phyloP scores from a whole-genome alignment of 2,329 filamentous ascomycete genomes.

The Paecilomyces sp. region DNA sequence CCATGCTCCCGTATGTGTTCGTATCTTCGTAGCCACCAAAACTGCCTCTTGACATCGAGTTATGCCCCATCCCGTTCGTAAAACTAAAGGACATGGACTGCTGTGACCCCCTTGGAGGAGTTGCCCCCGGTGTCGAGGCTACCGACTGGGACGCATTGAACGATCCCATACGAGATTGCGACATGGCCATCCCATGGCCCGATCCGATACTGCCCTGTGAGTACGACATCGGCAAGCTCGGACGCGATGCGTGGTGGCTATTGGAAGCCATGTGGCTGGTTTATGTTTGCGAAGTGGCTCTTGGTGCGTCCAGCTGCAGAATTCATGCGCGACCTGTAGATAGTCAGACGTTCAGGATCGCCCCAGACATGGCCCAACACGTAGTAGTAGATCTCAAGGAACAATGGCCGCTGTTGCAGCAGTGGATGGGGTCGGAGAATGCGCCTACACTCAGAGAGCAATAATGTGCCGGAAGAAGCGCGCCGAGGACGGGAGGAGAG shows the following conservation, averaged over 20 bases:
- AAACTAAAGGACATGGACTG: slow-evolving; percentile 36
- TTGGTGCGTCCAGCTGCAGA: slow-evolving; percentile 1
- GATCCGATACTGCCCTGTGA: slow-evolving; percentile 33
- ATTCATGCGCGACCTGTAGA: slow-evolving; percentile 1
- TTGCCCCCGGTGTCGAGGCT: slow-evolving; percentile 38
- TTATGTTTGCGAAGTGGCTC: slow-evolving; percentile 1
- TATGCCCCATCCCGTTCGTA: slow-evolving; percentile 28
- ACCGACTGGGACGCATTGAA: slow-evolving; percentile 40
- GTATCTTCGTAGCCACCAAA: slow-evolving; percentile 35
- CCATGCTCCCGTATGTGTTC: slow-evolving; percentile 32
- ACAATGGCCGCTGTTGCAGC: not conserved
- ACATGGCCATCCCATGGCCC: slow-evolving; percentile 29
- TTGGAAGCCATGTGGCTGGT: slow-evolving; percentile 22
- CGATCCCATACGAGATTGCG: slow-evolving; percentile 33
- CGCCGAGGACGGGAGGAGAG: slow-evolving; percentile 20
- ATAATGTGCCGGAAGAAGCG: slow-evolving; percentile 12
- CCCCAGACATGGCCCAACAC: not conserved
- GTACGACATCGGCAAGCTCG: slow-evolving; percentile 28
- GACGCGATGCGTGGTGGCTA: slow-evolving; percentile 20
- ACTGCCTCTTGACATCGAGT: slow-evolving; percentile 20
- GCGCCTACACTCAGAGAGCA: not conserved
- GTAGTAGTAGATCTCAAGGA: not conserved
- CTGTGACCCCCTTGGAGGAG: slow-evolving; percentile 36
- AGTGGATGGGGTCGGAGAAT: not conserved
- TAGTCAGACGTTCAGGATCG: slow-evolving; percentile 3